These are phyloP conservation scores for Colletotrichum godetiae DNA, from an alignment of 2,329 filamentous ascomycete genomes.

Conservation along the genomic window DNA sequence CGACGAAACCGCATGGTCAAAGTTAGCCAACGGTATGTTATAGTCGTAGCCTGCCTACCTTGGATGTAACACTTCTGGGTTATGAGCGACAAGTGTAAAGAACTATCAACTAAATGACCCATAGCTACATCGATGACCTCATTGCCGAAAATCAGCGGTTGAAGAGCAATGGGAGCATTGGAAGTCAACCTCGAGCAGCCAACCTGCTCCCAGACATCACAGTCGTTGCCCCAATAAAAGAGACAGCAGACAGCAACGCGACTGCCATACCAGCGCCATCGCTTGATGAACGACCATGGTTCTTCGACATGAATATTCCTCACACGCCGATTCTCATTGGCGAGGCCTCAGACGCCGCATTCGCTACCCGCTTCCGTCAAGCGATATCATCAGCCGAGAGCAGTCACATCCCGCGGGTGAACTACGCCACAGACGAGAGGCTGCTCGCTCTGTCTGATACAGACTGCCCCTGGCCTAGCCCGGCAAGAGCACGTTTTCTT, in stretches of 20 bases:
- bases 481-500: slow-evolving; percentile 49
- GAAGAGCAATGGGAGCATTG: slow-evolving; percentile 23
- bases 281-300: slow-evolving; percentile 46
- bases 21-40: slow-evolving; percentile 45
- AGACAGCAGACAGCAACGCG: slow-evolving; percentile 21
- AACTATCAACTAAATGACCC: neutral
- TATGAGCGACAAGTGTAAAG: neutral
- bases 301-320: slow-evolving; percentile 46
- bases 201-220: slow-evolving; percentile 12
- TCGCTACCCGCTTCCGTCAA: slow-evolving; percentile 50
- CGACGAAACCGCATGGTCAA: slow-evolving; percentile 46
- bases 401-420: slow-evolving; percentile 47
- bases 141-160: slow-evolving; percentile 48
- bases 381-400: slow-evolving; percentile 44
- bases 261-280: slow-evolving; percentile 31
- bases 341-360: slow-evolving; percentile 50
- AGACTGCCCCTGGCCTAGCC: slow-evolving; percentile 51
- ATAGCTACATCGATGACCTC: slow-evolving; percentile 48
- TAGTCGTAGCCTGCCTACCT: slow-evolving; percentile 39
- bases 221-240: neutral
- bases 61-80: slow-evolving; percentile 18
- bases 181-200: slow-evolving; percentile 5
- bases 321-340: slow-evolving; percentile 48
- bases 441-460: slow-evolving; percentile 43
- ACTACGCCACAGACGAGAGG: slow-evolving; percentile 47